A percentile compares a stretch with the other conserved stretches of the same genome.
phyloP scores from a whole-genome alignment of 1,284 basidiomycete genomes.

The Ceratobasidium papillatum region DNA sequence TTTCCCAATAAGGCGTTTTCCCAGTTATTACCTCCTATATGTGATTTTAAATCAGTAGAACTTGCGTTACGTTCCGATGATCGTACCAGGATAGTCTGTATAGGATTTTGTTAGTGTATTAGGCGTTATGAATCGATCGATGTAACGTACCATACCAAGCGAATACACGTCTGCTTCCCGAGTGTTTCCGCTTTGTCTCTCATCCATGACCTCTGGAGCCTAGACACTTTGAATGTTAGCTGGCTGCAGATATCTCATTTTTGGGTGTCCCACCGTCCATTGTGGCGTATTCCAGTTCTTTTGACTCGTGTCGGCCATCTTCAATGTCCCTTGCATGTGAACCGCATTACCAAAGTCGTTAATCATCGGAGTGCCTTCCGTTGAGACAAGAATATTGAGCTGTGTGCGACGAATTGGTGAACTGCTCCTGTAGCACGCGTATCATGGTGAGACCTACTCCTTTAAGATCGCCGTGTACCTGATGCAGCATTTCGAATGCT shows the following conservation, averaged over 20 bases:
- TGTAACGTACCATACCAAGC: not conserved
- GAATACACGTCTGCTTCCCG: not conserved
- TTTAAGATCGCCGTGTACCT: conserved; percentile 10
- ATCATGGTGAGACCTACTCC: not conserved
- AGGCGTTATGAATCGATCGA: not conserved
- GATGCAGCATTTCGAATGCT: not conserved
- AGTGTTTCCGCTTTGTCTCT: not conserved
- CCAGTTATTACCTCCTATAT: not conserved
- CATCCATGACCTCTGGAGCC: not conserved
- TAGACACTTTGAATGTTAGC: not conserved
- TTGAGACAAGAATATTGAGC: not conserved
- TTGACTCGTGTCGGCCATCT: not conserved
- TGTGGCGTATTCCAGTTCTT: not conserved
- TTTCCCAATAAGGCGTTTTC: not conserved
- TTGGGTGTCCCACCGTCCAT: not conserved
- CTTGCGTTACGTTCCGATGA: not conserved
- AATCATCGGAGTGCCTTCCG: not conserved
- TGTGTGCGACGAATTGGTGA: not conserved
- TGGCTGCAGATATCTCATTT: not conserved
- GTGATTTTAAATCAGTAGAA: not conserved
- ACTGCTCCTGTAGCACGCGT: not conserved
- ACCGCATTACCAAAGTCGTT: not conserved
- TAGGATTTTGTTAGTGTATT: not conserved
- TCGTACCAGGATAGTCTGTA: not conserved
- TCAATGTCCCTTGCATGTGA: not conserved